Base-by-base conservation (phyloP, 2,329 filamentous ascomycete species). In the Apiospora koreana region DNA sequence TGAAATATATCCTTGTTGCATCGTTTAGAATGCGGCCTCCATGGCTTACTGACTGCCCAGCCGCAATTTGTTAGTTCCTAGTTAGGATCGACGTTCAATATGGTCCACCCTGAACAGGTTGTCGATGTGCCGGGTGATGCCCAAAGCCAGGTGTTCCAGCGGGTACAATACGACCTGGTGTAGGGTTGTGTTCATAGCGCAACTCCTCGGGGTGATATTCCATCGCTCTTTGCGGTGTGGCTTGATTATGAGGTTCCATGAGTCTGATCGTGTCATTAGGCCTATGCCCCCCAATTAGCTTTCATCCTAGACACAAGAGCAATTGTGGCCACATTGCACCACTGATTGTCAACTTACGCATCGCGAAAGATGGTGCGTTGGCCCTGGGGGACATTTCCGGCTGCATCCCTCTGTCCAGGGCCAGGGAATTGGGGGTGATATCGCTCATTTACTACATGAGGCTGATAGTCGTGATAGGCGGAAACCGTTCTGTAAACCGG, bases 401-500 rank as follows among this genome's bases (percentile, higher is more conserved):
- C 14, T 8, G 31, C 18, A 58, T 31, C 50, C 25, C 25, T 58
- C 50, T 58, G 50, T 58, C 28, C 50, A 58, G 50, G 50, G 50
- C 50, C 48, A 16, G 25, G 25, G 25, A 58, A 31, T 2, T 62
- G 50, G 8, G 50, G 18, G 18, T 62, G 54, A 38, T 62, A 62
- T 62, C 54, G 28, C 28, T 62, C 54, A 38, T 62, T 62, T 12
- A 62, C 28, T 35, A 38, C 4, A 38, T n/a, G 31, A 38, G 54
- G 54, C 31, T 31, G 31, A 9, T 62, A 14, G 31, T 62, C 54
- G 35, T 62, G 54, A 38, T 62, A 31, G 28, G 50, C 6, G 16
- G 54, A 38, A 21, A 62, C 54, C 54, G 54, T 62, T 62, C 54
- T 62, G 54, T 62, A 62, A 10, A 62, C 54, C 54, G 54, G 31